Conservation (phyloP, 371 early-diverging fungal species). For the Ecytonucleospora hepatopenaei region DNA sequence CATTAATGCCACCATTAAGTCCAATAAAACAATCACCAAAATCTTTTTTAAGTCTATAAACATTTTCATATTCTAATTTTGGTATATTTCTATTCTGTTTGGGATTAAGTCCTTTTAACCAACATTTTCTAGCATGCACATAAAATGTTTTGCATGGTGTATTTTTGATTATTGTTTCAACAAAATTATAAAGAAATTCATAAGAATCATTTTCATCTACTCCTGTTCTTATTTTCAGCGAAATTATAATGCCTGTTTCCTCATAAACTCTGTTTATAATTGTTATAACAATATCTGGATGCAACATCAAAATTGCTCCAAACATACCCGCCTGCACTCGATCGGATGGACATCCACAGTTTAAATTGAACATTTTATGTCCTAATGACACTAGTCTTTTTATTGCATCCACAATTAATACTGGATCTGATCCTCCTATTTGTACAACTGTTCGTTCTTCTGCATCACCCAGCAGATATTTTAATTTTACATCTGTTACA, state of each 20-base stretch:
- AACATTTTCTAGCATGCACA: constrained; percentile 73
- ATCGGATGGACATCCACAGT: constrained; percentile 57
- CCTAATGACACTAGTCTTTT: constrained; percentile 26
- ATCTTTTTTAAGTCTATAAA: constrained; percentile 60
- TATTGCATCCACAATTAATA: constrained; percentile 43
- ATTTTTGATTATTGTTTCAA: constrained; percentile 55
- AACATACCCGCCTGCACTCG: constrained; percentile 56
- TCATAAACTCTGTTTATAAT: constrained; percentile 54
- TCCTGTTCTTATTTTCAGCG: constrained; percentile 55
- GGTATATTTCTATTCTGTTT: constrained; percentile 70
- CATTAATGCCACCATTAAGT: constrained; percentile 68
- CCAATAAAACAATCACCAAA: constrained; percentile 62
- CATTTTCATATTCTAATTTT: constrained; percentile 65
- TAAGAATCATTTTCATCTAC: constrained; percentile 56
- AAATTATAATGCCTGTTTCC: constrained; percentile 43
- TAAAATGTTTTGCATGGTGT: constrained; percentile 59
- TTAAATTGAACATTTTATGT: constrained; percentile 53
- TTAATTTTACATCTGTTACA: constrained; percentile 30
- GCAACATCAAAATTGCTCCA: constrained; percentile 57
- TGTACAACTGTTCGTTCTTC: constrained; percentile 53
- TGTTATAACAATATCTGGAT: constrained; percentile 29
- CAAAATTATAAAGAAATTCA: constrained; percentile 51
- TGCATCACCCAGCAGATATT: constrained; percentile 45
- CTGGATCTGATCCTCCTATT: constrained; percentile 55
- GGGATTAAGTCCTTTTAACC: constrained; percentile 68